A percentile compares a stretch with the other conserved stretches of the same genome.
phyloP scores from a whole-genome alignment of 108 stramenopile genomes.

The Epithemia pelagica region DNA sequence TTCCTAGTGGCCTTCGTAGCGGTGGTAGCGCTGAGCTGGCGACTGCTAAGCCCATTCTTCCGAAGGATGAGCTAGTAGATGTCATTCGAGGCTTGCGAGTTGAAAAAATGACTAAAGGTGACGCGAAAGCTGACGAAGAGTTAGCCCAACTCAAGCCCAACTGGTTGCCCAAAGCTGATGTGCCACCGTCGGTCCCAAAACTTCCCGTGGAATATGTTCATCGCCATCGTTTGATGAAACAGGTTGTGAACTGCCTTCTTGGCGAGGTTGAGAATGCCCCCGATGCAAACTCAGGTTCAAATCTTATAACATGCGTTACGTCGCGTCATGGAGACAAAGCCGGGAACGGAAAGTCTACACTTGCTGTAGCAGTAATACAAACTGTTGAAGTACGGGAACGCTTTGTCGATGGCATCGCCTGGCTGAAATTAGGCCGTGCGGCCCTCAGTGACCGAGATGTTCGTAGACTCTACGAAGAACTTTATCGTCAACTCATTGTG shows the following conservation, averaged over 20 bases:
- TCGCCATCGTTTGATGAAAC: conserved; percentile 82
- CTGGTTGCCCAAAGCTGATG: conserved; percentile 80
- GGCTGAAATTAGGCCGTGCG: conserved; percentile 71
- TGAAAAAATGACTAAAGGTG: conserved; percentile 68
- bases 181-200: conserved; percentile 75
- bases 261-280: conserved; percentile 36
- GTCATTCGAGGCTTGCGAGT: conserved; percentile 70
- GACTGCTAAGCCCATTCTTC: conserved; percentile 46
- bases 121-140: conserved; percentile 27
- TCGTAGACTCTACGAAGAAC: conserved; percentile 75
- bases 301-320: conserved; percentile 71
- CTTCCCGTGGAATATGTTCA: conserved; percentile 83
- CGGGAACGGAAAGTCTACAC: conserved; percentile 81
- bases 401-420: conserved; percentile 85
- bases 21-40: conserved; percentile 14
- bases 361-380: conserved; percentile 84
- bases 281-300: conserved; percentile 58
- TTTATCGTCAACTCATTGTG: conserved; percentile 65
- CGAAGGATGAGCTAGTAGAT: conserved; percentile 79
- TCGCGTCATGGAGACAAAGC: conserved; percentile 85
- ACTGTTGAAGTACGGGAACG: conserved; percentile 81
- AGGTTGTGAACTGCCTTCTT: conserved; percentile 77
- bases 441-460: conserved; percentile 73
- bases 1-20: not conserved
- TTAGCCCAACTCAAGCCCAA: conserved; percentile 64